Conservation (phyloP, 2,329 filamentous ascomycete genomes). For the Phaeosphaeria sp. region DNA sequence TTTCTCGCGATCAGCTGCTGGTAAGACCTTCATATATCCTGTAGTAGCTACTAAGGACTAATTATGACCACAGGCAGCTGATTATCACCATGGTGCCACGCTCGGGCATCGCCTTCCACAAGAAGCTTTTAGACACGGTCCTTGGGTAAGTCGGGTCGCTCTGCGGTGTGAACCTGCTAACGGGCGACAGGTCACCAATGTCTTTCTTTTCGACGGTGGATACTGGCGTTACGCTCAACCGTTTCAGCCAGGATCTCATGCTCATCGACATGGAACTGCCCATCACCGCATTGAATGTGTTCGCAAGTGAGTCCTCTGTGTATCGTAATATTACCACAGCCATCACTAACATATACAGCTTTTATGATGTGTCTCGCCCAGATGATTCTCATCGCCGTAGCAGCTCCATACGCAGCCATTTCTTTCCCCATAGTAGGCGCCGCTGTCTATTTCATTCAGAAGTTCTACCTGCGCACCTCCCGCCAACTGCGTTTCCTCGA, state of each 20-base stretch:
- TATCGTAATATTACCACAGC: background rate
- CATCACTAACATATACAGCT: constrained; percentile 19
- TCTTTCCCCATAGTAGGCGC: constrained; percentile 48
- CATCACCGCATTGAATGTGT: constrained; percentile 40
- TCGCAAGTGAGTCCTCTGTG: constrained; percentile 29
- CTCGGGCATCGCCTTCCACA: constrained; percentile 59
- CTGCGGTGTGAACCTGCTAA: constrained; percentile 11
- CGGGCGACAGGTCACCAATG: constrained; percentile 42
- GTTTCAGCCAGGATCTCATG: constrained; percentile 57
- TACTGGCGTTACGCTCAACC: constrained; percentile 54
- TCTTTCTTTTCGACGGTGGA: constrained; percentile 54
- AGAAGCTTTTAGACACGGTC: constrained; percentile 56
- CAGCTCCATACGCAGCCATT: constrained; percentile 49
- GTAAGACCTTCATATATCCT: constrained; percentile 9
- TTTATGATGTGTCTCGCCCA: constrained; percentile 44
- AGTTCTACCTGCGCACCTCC: constrained; percentile 56
- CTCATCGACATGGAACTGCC: constrained; percentile 56
- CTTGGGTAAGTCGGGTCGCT: constrained; percentile 44
- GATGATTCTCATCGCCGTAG: constrained; percentile 48
- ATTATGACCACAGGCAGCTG: constrained; percentile 47
- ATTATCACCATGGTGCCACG: constrained; percentile 62
- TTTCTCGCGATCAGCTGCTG: constrained; percentile 42
- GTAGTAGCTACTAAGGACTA: background rate
- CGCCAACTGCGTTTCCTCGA: constrained; percentile 60
- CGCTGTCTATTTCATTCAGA: constrained; percentile 52